Percentiles rank a stretch among this genome's conserved stretches.
Evolutionary conservation across 768 basidiomycete genomes (phyloP).

Genomic region (Tylopilus subfusipes): DNA sequence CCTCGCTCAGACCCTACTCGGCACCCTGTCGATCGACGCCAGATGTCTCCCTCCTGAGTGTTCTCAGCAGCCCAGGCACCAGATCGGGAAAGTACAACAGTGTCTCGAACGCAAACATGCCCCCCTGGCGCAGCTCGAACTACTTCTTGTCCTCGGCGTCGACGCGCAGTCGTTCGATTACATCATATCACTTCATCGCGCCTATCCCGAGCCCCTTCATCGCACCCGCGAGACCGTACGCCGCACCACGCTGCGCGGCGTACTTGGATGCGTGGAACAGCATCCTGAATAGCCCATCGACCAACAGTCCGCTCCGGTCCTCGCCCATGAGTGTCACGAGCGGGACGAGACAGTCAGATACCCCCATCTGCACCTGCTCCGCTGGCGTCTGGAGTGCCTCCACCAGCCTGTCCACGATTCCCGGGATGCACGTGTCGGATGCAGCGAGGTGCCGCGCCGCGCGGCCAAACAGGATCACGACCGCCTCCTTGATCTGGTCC

Average conservation of each 20-base stretch:
- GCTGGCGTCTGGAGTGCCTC: constrained; percentile 91
- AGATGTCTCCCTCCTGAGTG: constrained; percentile 87
- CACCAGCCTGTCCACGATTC: constrained; percentile 79
- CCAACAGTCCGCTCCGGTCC: constrained; percentile 44
- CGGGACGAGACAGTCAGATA: constrained; percentile 91
- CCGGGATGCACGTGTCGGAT: constrained; percentile 71
- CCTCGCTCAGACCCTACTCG: constrained; percentile 94
- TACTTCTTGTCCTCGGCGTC: constrained; percentile 88
- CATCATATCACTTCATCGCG: constrained; percentile 78
- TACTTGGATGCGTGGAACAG: constrained; percentile 82
- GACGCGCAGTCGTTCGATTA: constrained; percentile 67
- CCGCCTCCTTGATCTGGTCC: constrained; percentile 91
- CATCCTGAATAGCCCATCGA: constrained; percentile 73
- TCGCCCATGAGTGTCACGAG: constrained; percentile 67
- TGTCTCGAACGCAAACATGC: constrained; percentile 93
- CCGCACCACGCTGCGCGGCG: constrained; percentile 92
- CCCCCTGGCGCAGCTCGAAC: constrained; percentile 86
- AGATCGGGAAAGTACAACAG: constrained; percentile 94
- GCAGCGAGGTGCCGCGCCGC: constrained; percentile 83
- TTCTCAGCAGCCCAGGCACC: constrained; percentile 82
- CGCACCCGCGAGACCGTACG: constrained; percentile 92
- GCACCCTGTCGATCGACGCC: constrained; percentile 98
- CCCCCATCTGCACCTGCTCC: constrained; percentile 94
- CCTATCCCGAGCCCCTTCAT: constrained; percentile 88
- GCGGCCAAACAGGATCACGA: constrained; percentile 91